phyloP scores from a whole-genome alignment of 306 rosid species.

The Cajanus cajan region DNA sequence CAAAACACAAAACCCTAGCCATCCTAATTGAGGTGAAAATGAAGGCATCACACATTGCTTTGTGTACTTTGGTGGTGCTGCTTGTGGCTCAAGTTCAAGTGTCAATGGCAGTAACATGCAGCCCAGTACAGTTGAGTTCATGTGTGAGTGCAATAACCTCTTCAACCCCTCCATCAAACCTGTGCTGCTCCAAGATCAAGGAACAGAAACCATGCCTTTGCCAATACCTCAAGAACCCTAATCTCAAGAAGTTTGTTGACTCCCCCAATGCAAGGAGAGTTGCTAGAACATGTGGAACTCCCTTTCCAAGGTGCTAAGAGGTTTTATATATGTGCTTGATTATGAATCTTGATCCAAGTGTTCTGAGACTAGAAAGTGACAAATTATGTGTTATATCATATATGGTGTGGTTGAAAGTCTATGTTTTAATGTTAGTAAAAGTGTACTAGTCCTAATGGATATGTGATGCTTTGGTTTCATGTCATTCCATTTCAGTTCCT shows the following conservation, averaged over 20 bases:
- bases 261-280: slow-evolving; percentile 94
- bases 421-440: slow-evolving; percentile 26
- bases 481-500: slow-evolving; percentile 44
- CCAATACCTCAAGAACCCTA: slow-evolving; percentile 84
- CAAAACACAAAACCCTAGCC: neutral
- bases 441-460: slow-evolving; percentile 39
- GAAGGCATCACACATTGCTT: slow-evolving; percentile 66
- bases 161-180: slow-evolving; percentile 67
- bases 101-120: slow-evolving; percentile 77
- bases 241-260: slow-evolving; percentile 83
- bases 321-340: slow-evolving; percentile 13
- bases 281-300: slow-evolving; percentile 91
- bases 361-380: slow-evolving; percentile 26
- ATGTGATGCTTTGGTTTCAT: slow-evolving; percentile 40
- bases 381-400: neutral
- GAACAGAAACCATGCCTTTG: slow-evolving; percentile 97
- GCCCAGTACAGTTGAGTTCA: slow-evolving; percentile 74
- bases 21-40: slow-evolving; percentile 40
- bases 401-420: slow-evolving; percentile 45
- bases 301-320: slow-evolving; percentile 77
- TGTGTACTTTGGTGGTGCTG: slow-evolving; percentile 53
- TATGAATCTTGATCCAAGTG: slow-evolving; percentile 34
- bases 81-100: slow-evolving; percentile 48
- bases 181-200: slow-evolving; percentile 90
- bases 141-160: slow-evolving; percentile 90